Evolutionary conservation across 306 rosid species (phyloP).

Genomic region (Cucumis melo): DNA sequence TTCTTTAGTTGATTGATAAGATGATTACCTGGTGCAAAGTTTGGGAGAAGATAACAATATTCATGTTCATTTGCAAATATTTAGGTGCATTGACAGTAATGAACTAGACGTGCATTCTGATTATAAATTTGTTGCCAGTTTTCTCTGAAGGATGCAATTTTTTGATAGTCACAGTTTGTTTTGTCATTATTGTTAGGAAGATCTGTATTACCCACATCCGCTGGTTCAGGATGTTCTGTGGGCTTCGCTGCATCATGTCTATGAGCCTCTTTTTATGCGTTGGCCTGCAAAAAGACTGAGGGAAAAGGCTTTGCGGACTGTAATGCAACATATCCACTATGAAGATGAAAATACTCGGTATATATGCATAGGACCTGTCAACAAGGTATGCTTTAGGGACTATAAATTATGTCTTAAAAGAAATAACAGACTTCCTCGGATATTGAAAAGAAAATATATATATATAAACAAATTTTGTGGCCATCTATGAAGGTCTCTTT

Average conservation of each 20-base stretch:
- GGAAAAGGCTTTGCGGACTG: slow-evolving; percentile 39
- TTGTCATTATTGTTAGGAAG: slow-evolving; percentile 43
- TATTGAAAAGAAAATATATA: background rate
- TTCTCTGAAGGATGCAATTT: background rate
- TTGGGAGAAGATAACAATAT: background rate
- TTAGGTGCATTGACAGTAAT: background rate
- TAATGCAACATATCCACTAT: slow-evolving; percentile 61
- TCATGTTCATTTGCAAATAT: background rate
- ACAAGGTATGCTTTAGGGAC: slow-evolving; percentile 45
- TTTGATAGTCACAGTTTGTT: background rate
- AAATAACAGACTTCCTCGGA: background rate
- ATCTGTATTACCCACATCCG: slow-evolving; percentile 81
- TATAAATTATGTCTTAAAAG: background rate
- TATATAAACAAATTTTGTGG: background rate
- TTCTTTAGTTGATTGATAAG: background rate
- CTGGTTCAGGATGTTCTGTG: slow-evolving; percentile 72
- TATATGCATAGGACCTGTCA: slow-evolving; percentile 85
- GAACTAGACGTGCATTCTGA: background rate
- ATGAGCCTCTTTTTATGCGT: slow-evolving; percentile 54
- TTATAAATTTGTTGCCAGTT: background rate
- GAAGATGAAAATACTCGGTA: slow-evolving; percentile 91
- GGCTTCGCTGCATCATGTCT: slow-evolving; percentile 53
- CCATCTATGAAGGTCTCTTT: background rate
- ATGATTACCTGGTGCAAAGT: background rate
- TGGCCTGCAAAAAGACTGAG: slow-evolving; percentile 81